A percentile compares a stretch with the other conserved stretches of the same genome.
Evolutionary conservation across 2,329 filamentous ascomycete species (phyloP).

Genomic region (Exophiala xenobiotica): DNA sequence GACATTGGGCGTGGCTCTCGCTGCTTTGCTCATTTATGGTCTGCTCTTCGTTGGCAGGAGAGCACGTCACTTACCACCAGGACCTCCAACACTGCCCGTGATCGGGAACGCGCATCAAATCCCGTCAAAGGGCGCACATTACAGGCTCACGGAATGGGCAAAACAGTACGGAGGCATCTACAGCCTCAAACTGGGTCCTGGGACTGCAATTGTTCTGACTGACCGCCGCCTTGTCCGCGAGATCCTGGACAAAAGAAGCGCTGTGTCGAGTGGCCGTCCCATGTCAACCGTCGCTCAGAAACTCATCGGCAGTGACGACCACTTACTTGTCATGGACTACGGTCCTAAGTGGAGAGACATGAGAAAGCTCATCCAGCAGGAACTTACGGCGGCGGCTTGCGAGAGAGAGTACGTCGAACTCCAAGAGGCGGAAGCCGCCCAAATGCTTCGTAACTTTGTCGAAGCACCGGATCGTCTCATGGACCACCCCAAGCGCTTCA

Average conservation of each 20-base stretch:
- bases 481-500: conserved; percentile 50
- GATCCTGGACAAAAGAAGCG: conserved; percentile 47
- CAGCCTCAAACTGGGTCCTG: conserved; percentile 44
- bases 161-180: conserved; percentile 47
- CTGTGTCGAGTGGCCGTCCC: conserved; percentile 46
- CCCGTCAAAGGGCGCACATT: conserved; percentile 35
- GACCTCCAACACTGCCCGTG: background rate
- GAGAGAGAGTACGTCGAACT: conserved; percentile 42
- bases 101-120: conserved; percentile 46
- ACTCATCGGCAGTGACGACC: conserved; percentile 49
- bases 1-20: background rate
- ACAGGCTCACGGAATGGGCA: conserved; percentile 46
- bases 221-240: conserved; percentile 43
- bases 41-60: background rate
- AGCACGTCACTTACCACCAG: background rate
- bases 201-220: conserved; percentile 44
- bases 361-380: conserved; percentile 49
- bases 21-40: background rate
- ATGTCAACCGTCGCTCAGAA: conserved; percentile 42
- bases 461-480: conserved; percentile 45
- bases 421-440: conserved; percentile 49
- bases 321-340: conserved; percentile 50
- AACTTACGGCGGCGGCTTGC: conserved; percentile 47
- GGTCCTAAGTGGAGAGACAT: conserved; percentile 46
- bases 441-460: conserved; percentile 50